Evolutionary conservation across 306 rosid species (phyloP).

Genomic region (Quillaja saponaria): DNA sequence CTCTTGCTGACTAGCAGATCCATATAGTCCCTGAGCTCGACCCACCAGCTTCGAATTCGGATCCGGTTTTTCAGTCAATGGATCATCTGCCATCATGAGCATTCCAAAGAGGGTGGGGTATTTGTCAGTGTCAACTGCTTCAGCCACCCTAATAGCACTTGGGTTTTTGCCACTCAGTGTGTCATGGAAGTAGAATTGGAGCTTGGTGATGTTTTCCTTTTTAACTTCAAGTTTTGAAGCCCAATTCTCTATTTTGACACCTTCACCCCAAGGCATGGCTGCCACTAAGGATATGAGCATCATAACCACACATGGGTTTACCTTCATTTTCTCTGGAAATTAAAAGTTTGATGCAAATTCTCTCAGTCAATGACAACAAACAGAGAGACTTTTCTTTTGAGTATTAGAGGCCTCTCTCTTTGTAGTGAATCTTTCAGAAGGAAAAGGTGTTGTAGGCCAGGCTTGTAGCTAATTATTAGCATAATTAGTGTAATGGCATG

Average conservation of each 20-base stretch:
- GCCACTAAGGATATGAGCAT: conserved; percentile 24
- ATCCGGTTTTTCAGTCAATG: conserved; percentile 65
- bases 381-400: too few species aligned
- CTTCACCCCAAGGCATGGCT: conserved; percentile 18
- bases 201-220: conserved; percentile 51
- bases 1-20: conserved; percentile 60
- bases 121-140: conserved; percentile 38
- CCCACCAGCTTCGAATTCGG: conserved; percentile 70
- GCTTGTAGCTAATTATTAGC: too few species aligned
- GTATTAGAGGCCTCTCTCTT: too few species aligned
- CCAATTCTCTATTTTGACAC: conserved; percentile 37
- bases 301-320: neutral
- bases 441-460: too few species aligned
- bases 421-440: too few species aligned
- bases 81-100: conserved; percentile 68
- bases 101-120: conserved; percentile 54
- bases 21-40: conserved; percentile 80
- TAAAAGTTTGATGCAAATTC: too few species aligned
- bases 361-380: too few species aligned
- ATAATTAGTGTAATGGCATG: too few species aligned
- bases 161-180: conserved; percentile 66
- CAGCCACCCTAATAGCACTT: conserved; percentile 58
- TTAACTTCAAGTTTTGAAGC: conserved; percentile 14
- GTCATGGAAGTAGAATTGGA: conserved; percentile 89
- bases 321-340: too few species aligned